Percentiles rank a stretch among this genome's conserved stretches.
phyloP scores from a whole-genome alignment of 1,139 yeast species.

The Yarrowia galli region DNA sequence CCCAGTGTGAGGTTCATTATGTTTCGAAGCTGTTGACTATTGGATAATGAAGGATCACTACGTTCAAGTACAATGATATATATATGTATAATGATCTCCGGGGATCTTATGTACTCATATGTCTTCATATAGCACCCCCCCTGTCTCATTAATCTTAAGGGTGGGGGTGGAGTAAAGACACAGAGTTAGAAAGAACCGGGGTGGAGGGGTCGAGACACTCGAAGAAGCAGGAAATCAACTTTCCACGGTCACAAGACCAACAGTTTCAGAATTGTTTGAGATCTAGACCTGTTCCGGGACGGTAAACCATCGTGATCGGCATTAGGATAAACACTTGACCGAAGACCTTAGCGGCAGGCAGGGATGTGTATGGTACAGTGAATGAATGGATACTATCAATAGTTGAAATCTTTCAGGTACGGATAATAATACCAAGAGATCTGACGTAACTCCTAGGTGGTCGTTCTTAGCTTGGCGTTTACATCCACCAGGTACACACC shows the following conservation, averaged over 20 bases:
- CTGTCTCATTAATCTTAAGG: neutral
- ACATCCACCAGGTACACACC: too few species aligned
- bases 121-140: neutral
- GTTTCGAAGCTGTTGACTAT: too few species aligned
- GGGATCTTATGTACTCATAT: neutral
- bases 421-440: neutral
- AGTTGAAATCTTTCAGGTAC: neutral
- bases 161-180: conserved; percentile 5
- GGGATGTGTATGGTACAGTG: neutral
- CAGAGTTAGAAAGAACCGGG: neutral
- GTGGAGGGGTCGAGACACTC: neutral
- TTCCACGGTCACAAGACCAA: neutral
- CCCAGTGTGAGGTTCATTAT: conserved; percentile 15
- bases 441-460: too few species aligned
- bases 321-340: neutral
- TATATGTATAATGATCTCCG: too few species aligned
- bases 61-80: too few species aligned
- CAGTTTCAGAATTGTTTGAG: neutral
- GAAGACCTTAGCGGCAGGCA: neutral
- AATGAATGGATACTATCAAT: neutral
- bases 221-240: neutral
- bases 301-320: neutral
- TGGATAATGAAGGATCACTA: too few species aligned
- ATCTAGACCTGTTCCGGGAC: neutral
- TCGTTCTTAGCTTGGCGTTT: neutral